Evolutionary conservation across 805 yeast species (phyloP).

Genomic region (Naumovozyma castellii): DNA sequence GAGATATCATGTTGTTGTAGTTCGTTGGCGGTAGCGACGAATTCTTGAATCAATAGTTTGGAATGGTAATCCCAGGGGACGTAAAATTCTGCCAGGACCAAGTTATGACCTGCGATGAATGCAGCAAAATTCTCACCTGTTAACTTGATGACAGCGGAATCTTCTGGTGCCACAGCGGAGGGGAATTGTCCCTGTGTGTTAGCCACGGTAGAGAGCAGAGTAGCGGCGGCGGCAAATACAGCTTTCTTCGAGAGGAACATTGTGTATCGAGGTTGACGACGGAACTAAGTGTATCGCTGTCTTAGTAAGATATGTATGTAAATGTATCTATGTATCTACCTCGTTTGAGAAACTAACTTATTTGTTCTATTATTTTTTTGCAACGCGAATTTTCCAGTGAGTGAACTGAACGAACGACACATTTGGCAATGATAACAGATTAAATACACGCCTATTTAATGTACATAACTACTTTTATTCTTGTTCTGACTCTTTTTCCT

Average conservation of each 20-base stretch:
- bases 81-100: constrained; percentile 76
- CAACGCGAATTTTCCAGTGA: too few species aligned
- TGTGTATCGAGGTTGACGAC: too few species aligned
- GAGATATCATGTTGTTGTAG: constrained; percentile 54
- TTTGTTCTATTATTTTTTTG: background rate
- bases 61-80: constrained; percentile 99
- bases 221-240: background rate
- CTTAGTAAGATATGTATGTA: too few species aligned
- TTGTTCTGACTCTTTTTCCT: background rate
- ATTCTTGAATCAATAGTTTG: constrained; percentile 72
- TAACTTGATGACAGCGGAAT: constrained; percentile 76
- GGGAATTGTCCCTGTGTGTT: background rate
- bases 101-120: constrained; percentile 60
- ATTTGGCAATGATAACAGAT: too few species aligned
- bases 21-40: constrained; percentile 65
- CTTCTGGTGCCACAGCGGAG: constrained; percentile 69
- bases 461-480: too few species aligned
- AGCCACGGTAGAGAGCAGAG: background rate
- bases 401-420: background rate
- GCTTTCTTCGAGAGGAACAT: background rate
- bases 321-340: too few species aligned
- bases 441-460: too few species aligned
- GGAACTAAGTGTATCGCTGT: too few species aligned
- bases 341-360: background rate
- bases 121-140: constrained; percentile 54